Evolutionary conservation across 768 basidiomycete species (phyloP).

Genomic region (Pisolithus albus): DNA sequence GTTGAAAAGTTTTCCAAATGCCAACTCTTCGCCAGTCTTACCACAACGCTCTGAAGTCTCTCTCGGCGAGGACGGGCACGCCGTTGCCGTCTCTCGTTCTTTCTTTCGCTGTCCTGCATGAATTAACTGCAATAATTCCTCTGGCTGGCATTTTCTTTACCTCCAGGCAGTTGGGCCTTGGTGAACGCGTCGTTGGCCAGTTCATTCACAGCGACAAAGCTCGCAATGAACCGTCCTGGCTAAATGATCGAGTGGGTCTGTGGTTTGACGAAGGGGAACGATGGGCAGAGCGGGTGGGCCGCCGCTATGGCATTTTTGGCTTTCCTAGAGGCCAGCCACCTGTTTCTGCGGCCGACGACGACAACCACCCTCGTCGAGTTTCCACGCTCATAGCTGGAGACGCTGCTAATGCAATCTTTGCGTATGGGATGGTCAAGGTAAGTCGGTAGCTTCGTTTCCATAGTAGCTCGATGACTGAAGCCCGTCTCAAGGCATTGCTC

Average conservation of each 20-base stretch:
- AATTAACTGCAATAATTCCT: slow-evolving; percentile 74
- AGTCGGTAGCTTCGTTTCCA: neutral
- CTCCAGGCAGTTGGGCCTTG: slow-evolving; percentile 60
- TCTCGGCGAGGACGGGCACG: slow-evolving; percentile 66
- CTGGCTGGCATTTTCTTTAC: slow-evolving; percentile 68
- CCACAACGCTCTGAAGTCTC: slow-evolving; percentile 45
- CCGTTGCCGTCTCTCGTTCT: slow-evolving; percentile 69
- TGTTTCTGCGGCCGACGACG: slow-evolving; percentile 6
- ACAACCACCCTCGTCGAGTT: slow-evolving; percentile 4
- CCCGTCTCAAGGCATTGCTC: slow-evolving; percentile 52
- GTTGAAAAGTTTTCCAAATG: slow-evolving; percentile 10
- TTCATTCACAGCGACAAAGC: slow-evolving; percentile 21
- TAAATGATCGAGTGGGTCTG: slow-evolving; percentile 34
- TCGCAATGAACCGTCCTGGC: slow-evolving; percentile 29
- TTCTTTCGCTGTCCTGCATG: slow-evolving; percentile 81
- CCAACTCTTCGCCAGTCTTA: slow-evolving; percentile 26
- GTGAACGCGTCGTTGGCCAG: slow-evolving; percentile 52
- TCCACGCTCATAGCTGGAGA: slow-evolving; percentile 56
- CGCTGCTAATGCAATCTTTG: slow-evolving; percentile 75
- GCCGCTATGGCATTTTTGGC: slow-evolving; percentile 76
- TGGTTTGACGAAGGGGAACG: slow-evolving; percentile 78
- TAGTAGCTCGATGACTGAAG: neutral
- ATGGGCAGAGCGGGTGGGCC: slow-evolving; percentile 65
- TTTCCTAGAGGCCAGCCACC: slow-evolving; percentile 46
- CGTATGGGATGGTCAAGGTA: slow-evolving; percentile 78